phyloP scores from a whole-genome alignment of 768 basidiomycete genomes.

The Inosperma sp. region DNA sequence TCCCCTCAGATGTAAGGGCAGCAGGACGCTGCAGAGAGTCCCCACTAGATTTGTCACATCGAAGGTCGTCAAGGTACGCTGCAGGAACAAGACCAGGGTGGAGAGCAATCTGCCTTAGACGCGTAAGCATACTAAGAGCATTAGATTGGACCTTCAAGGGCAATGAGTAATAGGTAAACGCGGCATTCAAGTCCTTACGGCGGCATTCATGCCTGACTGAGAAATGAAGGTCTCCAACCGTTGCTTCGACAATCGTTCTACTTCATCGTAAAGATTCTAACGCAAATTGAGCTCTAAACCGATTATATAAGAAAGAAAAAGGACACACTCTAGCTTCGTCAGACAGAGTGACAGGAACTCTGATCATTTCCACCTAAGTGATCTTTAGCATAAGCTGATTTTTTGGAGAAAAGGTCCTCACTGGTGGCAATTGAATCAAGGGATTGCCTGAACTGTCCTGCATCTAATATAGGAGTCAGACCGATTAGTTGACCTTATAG shows the following conservation, averaged over 20 bases:
- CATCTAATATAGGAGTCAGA: slow-evolving; percentile 48
- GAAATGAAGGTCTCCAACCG: slow-evolving; percentile 56
- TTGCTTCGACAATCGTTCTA: slow-evolving; percentile 58
- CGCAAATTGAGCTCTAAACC: background rate
- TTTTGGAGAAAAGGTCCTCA: slow-evolving; percentile 21
- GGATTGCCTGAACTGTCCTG: slow-evolving; percentile 71
- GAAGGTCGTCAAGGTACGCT: slow-evolving; percentile 65
- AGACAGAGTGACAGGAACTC: slow-evolving; percentile 62
- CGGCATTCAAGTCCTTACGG: slow-evolving; percentile 30
- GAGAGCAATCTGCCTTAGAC: slow-evolving; percentile 76
- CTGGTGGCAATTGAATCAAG: slow-evolving; percentile 73
- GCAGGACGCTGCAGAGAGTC: slow-evolving; percentile 26
- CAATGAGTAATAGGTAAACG: slow-evolving; percentile 1
- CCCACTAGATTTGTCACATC: slow-evolving; percentile 33
- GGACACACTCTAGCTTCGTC: slow-evolving; percentile 58
- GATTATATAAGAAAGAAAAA: background rate
- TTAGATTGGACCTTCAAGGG: slow-evolving; percentile 55
- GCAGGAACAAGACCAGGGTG: slow-evolving; percentile 73
- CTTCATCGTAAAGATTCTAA: slow-evolving; percentile 63
- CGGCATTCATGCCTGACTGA: slow-evolving; percentile 33
- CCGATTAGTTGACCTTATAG: background rate
- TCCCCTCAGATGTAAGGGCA: slow-evolving; percentile 50
- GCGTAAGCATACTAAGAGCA: slow-evolving; percentile 78
- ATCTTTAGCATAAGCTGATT: background rate
- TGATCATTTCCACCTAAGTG: slow-evolving; percentile 67